A percentile compares a stretch with the other conserved stretches of the same genome.
These are phyloP conservation scores for Kuraishia ogatae DNA, from an alignment of 805 yeast species.

Conservation along the genomic window DNA sequence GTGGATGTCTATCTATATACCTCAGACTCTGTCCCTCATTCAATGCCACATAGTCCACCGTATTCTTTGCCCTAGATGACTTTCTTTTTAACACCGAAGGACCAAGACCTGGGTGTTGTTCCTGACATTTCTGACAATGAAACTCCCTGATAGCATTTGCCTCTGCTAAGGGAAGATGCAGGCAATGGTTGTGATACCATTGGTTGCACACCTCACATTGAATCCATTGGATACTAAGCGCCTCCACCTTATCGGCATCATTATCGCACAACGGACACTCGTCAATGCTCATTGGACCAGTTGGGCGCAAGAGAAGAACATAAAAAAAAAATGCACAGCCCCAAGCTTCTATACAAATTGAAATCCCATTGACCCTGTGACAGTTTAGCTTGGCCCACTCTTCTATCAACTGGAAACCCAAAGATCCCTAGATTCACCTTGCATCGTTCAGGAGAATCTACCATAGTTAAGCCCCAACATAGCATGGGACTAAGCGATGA, in stretches of 20 bases:
- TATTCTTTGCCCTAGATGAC: constrained; percentile 42
- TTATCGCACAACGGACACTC: constrained; percentile 14
- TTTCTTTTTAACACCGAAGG: constrained; percentile 40
- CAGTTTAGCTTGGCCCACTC: no score
- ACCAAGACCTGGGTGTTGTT: constrained; percentile 27
- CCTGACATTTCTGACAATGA: constrained; percentile 45
- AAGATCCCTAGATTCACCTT: no score
- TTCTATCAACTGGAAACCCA: no score
- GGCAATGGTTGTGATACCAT: constrained; percentile 50
- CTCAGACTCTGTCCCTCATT: constrained; percentile 59
- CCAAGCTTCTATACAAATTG: no score
- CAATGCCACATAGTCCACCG: constrained; percentile 71
- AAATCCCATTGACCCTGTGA: no score
- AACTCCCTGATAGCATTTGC: constrained; percentile 32
- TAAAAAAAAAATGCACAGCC: neutral
- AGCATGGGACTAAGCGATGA: neutral
- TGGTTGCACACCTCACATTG: constrained; percentile 45
- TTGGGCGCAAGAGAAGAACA: neutral
- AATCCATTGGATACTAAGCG: constrained; percentile 34
- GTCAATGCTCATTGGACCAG: constrained; percentile 8
- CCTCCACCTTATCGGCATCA: constrained; percentile 2
- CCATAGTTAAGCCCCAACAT: neutral
- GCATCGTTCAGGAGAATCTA: no score
- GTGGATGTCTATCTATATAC: constrained; percentile 50
- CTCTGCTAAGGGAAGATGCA: constrained; percentile 26